Conservation (phyloP, 1,284 basidiomycete species). For the Cystobasidiaceae sp. region DNA sequence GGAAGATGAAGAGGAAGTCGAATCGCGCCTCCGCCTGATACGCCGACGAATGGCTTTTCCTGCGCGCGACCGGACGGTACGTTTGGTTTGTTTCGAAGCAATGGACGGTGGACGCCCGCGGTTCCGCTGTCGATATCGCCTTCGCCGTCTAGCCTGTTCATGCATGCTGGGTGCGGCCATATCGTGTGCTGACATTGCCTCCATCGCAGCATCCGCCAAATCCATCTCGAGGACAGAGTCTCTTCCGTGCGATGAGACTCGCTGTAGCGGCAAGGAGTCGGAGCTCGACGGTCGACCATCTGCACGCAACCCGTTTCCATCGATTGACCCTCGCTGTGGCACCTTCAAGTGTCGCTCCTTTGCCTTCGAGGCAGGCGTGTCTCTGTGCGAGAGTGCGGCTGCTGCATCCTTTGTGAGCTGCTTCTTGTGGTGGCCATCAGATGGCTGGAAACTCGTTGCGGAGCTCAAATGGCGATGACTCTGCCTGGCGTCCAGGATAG, state of each 20-base stretch:
- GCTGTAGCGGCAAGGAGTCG: slow-evolving; percentile 22
- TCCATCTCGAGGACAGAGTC: slow-evolving; percentile 29
- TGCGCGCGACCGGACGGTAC: slow-evolving; percentile 30
- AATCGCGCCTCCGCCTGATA: slow-evolving; percentile 20
- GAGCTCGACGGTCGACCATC: slow-evolving; percentile 13
- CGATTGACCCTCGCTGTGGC: neutral
- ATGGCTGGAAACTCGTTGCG: no score
- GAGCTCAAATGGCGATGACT: no score
- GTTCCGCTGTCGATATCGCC: slow-evolving; percentile 18
- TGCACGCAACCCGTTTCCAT: neutral
- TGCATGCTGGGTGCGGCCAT: slow-evolving; percentile 13
- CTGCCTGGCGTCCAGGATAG: no score
- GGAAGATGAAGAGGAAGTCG: slow-evolving; percentile 31
- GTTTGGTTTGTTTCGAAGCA: slow-evolving; percentile 33
- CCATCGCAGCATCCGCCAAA: slow-evolving; percentile 23
- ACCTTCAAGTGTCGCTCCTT: neutral
- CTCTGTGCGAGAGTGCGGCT: neutral
- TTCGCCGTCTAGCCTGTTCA: slow-evolving; percentile 2
- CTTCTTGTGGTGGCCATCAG: no score
- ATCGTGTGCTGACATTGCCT: slow-evolving; percentile 18
- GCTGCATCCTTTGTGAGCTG: neutral
- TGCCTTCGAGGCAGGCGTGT: neutral
- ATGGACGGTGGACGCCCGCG: slow-evolving; percentile 28
- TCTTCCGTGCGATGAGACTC: slow-evolving; percentile 24
- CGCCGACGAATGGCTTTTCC: slow-evolving; percentile 34